Conservation (phyloP, 306 rosid genomes). For the Sophora flavescens region DNA sequence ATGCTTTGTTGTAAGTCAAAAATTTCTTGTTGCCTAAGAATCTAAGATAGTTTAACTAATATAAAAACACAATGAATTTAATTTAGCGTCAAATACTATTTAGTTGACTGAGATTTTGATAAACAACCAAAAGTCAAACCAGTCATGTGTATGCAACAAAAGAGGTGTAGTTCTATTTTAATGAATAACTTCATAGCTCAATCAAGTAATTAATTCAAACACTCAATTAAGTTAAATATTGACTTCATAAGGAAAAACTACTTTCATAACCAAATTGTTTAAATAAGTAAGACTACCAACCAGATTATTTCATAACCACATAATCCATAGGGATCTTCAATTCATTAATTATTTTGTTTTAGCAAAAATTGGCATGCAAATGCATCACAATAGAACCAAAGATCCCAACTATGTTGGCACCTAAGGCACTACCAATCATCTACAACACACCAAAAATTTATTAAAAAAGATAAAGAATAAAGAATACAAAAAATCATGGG, state of each 20-base stretch:
- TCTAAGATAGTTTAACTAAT: not conserved
- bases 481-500: no score
- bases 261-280: not conserved
- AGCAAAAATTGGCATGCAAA: no score
- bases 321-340: not conserved
- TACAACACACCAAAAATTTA: no score
- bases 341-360: not conserved
- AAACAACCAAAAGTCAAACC: not conserved
- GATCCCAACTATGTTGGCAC: no score
- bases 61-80: not conserved
- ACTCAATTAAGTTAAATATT: not conserved
- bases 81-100: not conserved
- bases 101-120: not conserved
- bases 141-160: not conserved
- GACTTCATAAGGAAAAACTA: not conserved
- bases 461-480: no score
- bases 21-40: conserved; percentile 28
- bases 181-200: not conserved
- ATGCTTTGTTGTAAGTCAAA: not conserved
- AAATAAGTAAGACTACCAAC: no score
- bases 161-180: not conserved
- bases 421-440: no score
- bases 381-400: no score
- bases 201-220: not conserved
- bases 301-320: not conserved